A percentile compares a stretch with the other conserved stretches of the same genome.
Conservation (phyloP, 352 stramenopile genomes). For the Pythium vanterpoolii region DNA sequence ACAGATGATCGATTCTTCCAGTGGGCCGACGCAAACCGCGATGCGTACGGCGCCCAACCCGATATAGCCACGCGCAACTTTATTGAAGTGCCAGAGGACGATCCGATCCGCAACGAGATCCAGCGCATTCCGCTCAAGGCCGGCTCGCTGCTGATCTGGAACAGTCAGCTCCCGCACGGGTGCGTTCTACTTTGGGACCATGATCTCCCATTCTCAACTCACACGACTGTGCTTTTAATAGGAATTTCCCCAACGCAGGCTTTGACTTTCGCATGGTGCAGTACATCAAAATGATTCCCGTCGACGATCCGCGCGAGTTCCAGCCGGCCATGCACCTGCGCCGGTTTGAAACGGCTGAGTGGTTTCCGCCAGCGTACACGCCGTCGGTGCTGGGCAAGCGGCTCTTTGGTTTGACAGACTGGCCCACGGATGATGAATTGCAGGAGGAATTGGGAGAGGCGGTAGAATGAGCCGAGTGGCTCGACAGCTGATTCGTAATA, state of each 20-base stretch:
- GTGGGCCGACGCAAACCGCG: slow-evolving; percentile 30
- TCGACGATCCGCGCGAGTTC: slow-evolving; percentile 37
- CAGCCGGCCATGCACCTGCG: slow-evolving; percentile 33
- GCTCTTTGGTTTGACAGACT: slow-evolving; percentile 37
- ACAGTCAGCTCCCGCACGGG: slow-evolving; percentile 42
- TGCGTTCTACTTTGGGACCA: no score
- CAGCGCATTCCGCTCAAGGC: slow-evolving; percentile 39
- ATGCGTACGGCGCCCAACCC: slow-evolving; percentile 33
- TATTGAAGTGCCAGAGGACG: slow-evolving; percentile 38
- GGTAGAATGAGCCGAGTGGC: no score
- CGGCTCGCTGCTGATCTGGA: slow-evolving; percentile 47
- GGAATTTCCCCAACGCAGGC: slow-evolving; percentile 43
- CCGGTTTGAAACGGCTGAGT: slow-evolving; percentile 31
- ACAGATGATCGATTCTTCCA: slow-evolving; percentile 44
- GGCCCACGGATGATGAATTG: slow-evolving; percentile 24
- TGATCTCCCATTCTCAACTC: no score
- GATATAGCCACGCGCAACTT: slow-evolving; percentile 39
- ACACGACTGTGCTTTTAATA: slow-evolving; percentile 9
- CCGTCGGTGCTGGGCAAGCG: slow-evolving; percentile 32
- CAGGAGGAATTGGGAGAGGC: no score
- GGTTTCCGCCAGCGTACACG: slow-evolving; percentile 36
- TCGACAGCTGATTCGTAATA: no score
- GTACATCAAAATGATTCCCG: slow-evolving; percentile 52
- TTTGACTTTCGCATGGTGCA: slow-evolving; percentile 54
- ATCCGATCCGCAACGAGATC: slow-evolving; percentile 36